These are phyloP conservation scores for Penicillium canariense DNA, from an alignment of 495 filamentous ascomycete species.

Conservation along the genomic window DNA sequence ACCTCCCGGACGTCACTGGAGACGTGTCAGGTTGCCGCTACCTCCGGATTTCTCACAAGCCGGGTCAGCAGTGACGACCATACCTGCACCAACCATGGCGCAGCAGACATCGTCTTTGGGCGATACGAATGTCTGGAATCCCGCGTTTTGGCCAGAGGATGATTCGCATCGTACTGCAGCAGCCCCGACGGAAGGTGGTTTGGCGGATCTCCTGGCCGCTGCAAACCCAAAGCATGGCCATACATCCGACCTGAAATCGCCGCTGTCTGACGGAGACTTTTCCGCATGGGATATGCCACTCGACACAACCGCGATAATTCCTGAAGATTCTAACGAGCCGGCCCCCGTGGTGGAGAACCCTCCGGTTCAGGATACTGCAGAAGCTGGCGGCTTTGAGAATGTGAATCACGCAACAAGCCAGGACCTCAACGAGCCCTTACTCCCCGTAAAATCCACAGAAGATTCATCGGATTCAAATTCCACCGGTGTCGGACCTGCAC, in stretches of 20 bases:
- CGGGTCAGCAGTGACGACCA: conserved; percentile 11
- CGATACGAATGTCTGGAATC: conserved; percentile 39
- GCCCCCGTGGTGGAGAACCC: conserved; percentile 3
- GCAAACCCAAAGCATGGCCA: conserved; percentile 13
- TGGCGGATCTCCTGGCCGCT: conserved; percentile 12
- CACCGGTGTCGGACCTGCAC: background rate
- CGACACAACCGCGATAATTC: conserved; percentile 2
- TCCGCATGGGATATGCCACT: conserved; percentile 22
- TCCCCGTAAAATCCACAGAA: background rate
- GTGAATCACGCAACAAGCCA: background rate
- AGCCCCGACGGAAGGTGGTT: conserved; percentile 1
- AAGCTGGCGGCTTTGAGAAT: background rate
- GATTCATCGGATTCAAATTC: background rate
- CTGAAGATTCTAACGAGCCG: conserved; percentile 9
- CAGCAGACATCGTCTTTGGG: conserved; percentile 22
- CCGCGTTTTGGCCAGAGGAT: conserved; percentile 37
- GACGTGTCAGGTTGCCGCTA: conserved; percentile 32
- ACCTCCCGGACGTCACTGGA: conserved; percentile 27
- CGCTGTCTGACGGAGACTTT: conserved; percentile 19
- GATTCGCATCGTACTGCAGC: conserved; percentile 9
- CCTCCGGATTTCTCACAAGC: conserved; percentile 1
- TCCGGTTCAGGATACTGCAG: background rate
- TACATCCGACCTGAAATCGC: conserved; percentile 12
- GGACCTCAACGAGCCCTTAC: background rate
- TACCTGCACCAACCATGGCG: conserved; percentile 21